Base-by-base conservation (phyloP, 345 rosid species). In the Noccaea caerulescens region DNA sequence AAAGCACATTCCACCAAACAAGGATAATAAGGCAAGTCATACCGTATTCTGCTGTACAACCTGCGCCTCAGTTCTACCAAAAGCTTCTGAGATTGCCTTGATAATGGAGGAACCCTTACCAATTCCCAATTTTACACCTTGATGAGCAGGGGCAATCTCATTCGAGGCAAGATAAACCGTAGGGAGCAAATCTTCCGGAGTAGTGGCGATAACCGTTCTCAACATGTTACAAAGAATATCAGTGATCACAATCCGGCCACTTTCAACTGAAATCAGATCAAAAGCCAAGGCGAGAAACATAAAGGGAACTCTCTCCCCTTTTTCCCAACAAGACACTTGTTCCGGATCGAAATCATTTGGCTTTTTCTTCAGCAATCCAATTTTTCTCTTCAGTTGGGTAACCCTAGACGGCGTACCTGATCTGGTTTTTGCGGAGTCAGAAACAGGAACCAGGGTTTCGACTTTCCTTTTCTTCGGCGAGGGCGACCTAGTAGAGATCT, bases 81-180 rank as follows among this genome's bases (percentile, higher is more conserved):
- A 93, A 23, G 97, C 96, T 80, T 87, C 89, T 0, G 96, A 81
- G 3, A 93, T 84, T 0, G 96, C 97, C 68, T 87, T 88, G 18
- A 87, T 83, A 66, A 93, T 83, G 37, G 83, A 79, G 37, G 83
- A 79, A 2, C 87, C 82, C 37, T 90, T 93, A 46, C 96, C 97
- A 34, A 88, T 87, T 38, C 98, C 97, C 51, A 90, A 78, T 80
- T 90, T 93, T 64, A 90, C 53, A 23, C 97, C 98, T 60, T 90
- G 90, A 49, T 90, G 97, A 20, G 97, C 88, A 4, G 98, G 90
- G 0, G 97, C 91, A 70, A 93, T 68, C 81, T 81, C 83, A 76
- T 86, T 84, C 1, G 92, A 93, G 11, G 85, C 64, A 64, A 90
- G 80, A 79, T 88, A 90, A 32, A 93, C 93, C 23, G 77, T 77